A percentile compares a stretch with the other conserved stretches of the same genome.
phyloP scores from a whole-genome alignment of 768 basidiomycete species.

The Phanerodontia chrysosporium region DNA sequence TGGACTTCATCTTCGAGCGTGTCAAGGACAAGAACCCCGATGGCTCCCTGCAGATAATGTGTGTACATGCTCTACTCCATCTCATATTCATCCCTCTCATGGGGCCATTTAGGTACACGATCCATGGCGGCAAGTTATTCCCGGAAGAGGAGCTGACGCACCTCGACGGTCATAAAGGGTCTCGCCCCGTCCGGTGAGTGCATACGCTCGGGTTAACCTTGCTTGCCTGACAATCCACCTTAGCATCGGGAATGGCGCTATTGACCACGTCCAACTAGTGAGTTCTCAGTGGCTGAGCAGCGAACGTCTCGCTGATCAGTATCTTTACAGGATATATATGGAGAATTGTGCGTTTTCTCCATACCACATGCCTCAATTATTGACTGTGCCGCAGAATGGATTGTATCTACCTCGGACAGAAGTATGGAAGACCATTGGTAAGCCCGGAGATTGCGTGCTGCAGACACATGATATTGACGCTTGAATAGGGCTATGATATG shows the following conservation, averaged over 20 bases:
- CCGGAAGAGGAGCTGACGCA: constrained; percentile 80
- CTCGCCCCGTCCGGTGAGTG: constrained; percentile 66
- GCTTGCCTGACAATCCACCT: background rate
- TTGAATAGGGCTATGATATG: constrained; percentile 32
- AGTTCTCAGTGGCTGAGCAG: background rate
- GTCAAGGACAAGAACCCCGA: constrained; percentile 82
- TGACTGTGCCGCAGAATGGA: constrained; percentile 61
- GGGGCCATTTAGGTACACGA: constrained; percentile 57
- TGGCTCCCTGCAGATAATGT: constrained; percentile 94
- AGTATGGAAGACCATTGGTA: constrained; percentile 80
- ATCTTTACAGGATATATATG: constrained; percentile 84
- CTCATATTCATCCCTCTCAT: no score
- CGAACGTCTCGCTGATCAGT: background rate
- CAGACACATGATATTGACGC: background rate
- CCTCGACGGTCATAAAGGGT: constrained; percentile 84
- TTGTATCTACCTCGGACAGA: constrained; percentile 94
- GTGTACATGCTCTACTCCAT: no score
- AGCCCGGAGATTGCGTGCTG: constrained; percentile 20
- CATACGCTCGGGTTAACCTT: background rate
- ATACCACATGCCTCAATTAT: background rate
- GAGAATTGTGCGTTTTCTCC: constrained; percentile 64
- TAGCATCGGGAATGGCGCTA: constrained; percentile 93
- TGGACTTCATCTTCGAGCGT: constrained; percentile 88
- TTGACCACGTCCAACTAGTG: constrained; percentile 87
- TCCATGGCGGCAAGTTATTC: constrained; percentile 80